Evolutionary conservation across 352 stramenopile species (phyloP).

Genomic region (Peronosclerospora sorghi): DNA sequence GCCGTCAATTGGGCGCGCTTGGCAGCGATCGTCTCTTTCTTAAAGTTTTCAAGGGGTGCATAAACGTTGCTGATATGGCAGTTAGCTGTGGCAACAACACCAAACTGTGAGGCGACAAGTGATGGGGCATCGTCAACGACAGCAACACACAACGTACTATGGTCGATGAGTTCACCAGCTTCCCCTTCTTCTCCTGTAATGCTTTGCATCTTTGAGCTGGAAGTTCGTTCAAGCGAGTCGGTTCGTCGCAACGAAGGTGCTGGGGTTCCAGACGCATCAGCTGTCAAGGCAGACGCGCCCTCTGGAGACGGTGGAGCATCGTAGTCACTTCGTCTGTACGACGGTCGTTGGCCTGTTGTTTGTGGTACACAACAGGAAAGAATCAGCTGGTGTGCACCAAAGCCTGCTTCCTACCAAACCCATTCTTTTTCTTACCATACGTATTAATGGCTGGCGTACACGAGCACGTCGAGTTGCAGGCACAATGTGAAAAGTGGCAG

Average conservation of each 20-base stretch:
- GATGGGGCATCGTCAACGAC: too few species aligned
- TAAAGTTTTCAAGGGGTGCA: constrained; percentile 60
- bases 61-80: constrained; percentile 60
- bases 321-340: constrained; percentile 74
- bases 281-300: constrained; percentile 10
- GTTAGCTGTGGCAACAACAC: constrained; percentile 24
- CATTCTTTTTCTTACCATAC: constrained; percentile 57
- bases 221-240: constrained; percentile 37
- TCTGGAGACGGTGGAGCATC: constrained; percentile 65
- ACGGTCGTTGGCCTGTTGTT: constrained; percentile 52
- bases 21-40: constrained; percentile 69
- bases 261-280: constrained; percentile 18
- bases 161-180: constrained; percentile 55
- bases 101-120: neutral
- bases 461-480: constrained; percentile 77
- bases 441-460: constrained; percentile 77
- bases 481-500: constrained; percentile 83
- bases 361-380: constrained; percentile 2
- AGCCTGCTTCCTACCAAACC: neutral
- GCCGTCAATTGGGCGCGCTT: constrained; percentile 67
- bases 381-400: constrained; percentile 5
- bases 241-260: constrained; percentile 18
- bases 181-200: constrained; percentile 44
- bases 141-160: constrained; percentile 19
- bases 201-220: constrained; percentile 22